Evolutionary conservation across 2,329 filamentous ascomycete species (phyloP), one percentile per base, ranked within the genome.

Genomic region (Amauroascus verrucosus): DNA sequence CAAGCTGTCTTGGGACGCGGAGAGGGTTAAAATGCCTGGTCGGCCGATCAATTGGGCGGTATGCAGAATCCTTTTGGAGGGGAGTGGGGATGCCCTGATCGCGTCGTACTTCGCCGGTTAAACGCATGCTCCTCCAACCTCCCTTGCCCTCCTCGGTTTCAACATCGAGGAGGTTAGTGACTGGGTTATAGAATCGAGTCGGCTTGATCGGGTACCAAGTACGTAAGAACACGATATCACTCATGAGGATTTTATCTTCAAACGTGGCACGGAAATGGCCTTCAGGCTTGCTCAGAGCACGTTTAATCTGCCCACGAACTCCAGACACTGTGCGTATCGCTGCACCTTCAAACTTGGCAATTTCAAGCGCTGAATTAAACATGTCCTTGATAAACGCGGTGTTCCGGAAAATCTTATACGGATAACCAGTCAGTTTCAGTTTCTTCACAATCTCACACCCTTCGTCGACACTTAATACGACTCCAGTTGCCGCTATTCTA

Each of bases 371-470:
- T 0, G 85, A 84, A 66, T 82, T 89, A 77, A 98, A 98, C 93
- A 98, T 98, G 72, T 95, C 88, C 70, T 93, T 94, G 73, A 98
- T 89, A 68, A 98, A 98, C 37, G 93, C 90, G 0, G 93, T 98
- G 75, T 98, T 98, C 72, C 95, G 95, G 81, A 94, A 97, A 70
- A 97, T 94, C 74, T 97, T 97, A 79, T 93, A 94, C 1, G 93
- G 90, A 46, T 82, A 78, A 56, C 93, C 93, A 0, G 89, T 96
- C 47, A 98, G 80, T 71, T 98, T 98, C 65, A 98, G 83, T 77
- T 98, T 98, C 80, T 98, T 98, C 70, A 98, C 93, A 60, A 98
- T 97, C 68, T 98, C 93, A 2, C 88, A 90, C 38, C 85, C 88
- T 72, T 97, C 90, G 67, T 98, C 93, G 18, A 98, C 93, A 64